These are phyloP conservation scores for Tilletiopsis washingtonensis DNA, from an alignment of 1,284 basidiomycete species.

Conservation along the genomic window DNA sequence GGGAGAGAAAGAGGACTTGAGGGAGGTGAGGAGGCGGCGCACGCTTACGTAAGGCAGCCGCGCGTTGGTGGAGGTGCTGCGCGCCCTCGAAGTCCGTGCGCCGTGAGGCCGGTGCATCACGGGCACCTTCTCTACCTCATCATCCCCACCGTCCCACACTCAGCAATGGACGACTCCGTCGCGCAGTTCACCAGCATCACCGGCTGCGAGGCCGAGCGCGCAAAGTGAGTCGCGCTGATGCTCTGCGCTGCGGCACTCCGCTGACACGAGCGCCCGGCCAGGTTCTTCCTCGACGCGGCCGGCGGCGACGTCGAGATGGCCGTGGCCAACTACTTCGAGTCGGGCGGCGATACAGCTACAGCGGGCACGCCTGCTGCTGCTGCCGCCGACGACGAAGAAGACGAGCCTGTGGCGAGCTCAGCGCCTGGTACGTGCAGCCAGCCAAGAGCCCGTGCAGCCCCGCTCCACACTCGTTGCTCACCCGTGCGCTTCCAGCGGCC, in stretches of 20 bases:
- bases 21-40: background rate
- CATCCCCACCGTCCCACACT: too few species aligned
- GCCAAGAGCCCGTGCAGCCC: too few species aligned
- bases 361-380: slow-evolving; percentile 7
- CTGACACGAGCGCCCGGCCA: background rate
- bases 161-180: slow-evolving; percentile 38
- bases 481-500: too few species aligned
- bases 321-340: slow-evolving; percentile 47
- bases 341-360: slow-evolving; percentile 5
- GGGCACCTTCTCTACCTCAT: too few species aligned
- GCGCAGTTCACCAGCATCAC: slow-evolving; percentile 44
- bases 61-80: too few species aligned
- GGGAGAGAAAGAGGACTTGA: slow-evolving; percentile 4
- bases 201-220: slow-evolving; percentile 41
- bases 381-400: slow-evolving; percentile 4
- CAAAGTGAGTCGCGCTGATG: slow-evolving; percentile 16
- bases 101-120: too few species aligned
- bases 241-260: background rate
- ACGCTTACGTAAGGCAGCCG: background rate
- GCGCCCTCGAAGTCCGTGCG: too few species aligned
- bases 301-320: slow-evolving; percentile 47
- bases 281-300: slow-evolving; percentile 47
- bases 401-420: slow-evolving; percentile 6
- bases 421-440: too few species aligned
- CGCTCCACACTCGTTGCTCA: too few species aligned